Conservation (phyloP, 805 yeast species). For the Saccharomycopsis javanensis region DNA sequence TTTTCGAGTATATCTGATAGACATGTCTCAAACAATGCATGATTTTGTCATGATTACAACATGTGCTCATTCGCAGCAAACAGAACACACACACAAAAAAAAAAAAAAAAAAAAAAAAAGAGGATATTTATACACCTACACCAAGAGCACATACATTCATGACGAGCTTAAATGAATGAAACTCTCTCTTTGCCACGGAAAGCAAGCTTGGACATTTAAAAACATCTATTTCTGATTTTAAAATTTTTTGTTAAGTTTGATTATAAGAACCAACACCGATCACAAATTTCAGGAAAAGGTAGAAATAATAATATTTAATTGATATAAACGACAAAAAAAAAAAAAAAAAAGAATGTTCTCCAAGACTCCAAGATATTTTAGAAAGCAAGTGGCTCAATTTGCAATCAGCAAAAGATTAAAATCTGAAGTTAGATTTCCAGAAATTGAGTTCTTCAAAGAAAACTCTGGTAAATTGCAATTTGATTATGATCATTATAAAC, state of each 20-base stretch:
- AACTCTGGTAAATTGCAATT: neutral
- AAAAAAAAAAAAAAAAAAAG: too few species aligned
- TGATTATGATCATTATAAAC: conserved; percentile 10
- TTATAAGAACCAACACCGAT: too few species aligned
- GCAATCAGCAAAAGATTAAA: neutral
- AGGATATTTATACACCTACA: too few species aligned
- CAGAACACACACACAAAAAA: too few species aligned
- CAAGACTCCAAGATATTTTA: neutral
- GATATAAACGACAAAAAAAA: neutral
- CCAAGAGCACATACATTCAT: too few species aligned
- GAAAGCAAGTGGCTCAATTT: neutral
- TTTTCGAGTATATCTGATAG: too few species aligned
- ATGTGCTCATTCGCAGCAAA: neutral
- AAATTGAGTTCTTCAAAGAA: neutral
- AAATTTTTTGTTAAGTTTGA: too few species aligned
- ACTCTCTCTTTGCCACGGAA: too few species aligned
- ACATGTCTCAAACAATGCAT: too few species aligned
- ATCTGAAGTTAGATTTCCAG: neutral
- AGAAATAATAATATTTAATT: neutral
- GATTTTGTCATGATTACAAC: neutral
- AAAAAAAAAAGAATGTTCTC: neutral
- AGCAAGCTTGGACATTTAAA: too few species aligned
- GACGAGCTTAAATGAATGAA: too few species aligned
- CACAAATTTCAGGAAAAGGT: neutral
- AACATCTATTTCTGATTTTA: too few species aligned